A percentile compares a stretch with the other conserved stretches of the same genome.
phyloP scores from a whole-genome alignment of 192 early-diverging fungal genomes.

The Coemansia sp. region DNA sequence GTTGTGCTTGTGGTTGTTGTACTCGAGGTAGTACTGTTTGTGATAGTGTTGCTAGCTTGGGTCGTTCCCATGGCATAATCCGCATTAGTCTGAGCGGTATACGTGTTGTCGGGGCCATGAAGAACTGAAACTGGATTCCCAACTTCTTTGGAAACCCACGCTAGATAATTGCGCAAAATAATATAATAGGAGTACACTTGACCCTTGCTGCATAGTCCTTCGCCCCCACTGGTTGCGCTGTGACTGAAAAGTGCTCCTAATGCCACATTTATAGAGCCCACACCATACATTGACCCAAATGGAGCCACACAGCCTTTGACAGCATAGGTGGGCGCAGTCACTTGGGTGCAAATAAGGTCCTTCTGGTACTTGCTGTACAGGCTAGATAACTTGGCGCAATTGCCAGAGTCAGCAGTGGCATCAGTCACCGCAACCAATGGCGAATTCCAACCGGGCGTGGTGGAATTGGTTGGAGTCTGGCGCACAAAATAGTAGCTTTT shows the following conservation, averaged over 20 bases:
- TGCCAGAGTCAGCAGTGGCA: not conserved
- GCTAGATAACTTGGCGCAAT: not conserved
- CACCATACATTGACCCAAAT: not conserved
- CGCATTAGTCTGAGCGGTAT: not conserved
- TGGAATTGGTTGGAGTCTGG: not conserved
- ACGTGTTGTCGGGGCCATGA: conserved; percentile 2
- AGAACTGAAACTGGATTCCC: not conserved
- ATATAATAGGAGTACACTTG: conserved; percentile 1
- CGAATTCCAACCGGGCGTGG: not conserved
- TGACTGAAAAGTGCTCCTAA: not conserved
- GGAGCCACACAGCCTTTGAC: not conserved
- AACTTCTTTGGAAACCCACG: not conserved
- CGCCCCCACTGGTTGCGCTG: not conserved
- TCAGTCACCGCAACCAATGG: not conserved
- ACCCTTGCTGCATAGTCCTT: not conserved
- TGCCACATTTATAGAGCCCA: not conserved
- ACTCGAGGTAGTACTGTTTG: not conserved
- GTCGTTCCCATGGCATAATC: not conserved
- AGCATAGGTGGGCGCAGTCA: not conserved
- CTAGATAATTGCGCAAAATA: conserved; percentile 4
- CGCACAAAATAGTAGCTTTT: conserved; percentile 3
- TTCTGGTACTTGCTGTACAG: not conserved
- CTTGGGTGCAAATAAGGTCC: conserved; percentile 5
- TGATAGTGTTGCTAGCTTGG: not conserved
- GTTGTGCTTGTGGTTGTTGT: not conserved